Evolutionary conservation across 176 grass and related monocot species (phyloP), one percentile per base, ranked within the genome.

Genomic region (Oryza meyeriana): DNA sequence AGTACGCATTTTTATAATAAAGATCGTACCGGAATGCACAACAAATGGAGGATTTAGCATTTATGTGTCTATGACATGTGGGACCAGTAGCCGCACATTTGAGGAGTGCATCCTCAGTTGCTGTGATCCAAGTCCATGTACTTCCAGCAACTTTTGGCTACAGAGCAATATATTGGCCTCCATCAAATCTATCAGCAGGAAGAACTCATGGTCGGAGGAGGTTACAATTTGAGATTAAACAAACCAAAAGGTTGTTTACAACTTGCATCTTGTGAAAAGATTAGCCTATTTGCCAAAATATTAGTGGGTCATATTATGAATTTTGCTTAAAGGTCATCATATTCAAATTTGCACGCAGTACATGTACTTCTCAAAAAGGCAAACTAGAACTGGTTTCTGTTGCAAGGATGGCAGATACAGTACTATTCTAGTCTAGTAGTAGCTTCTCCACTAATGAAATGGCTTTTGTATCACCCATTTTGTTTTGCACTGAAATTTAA

Each of bases 361-460:
- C 64, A 65, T 77, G 77, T 72, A 82, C 82, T 85, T 78, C 38
- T 7, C 33, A 28, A 1, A 90, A 90, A 61, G 44, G 57, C 32
- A 42, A 77, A 6, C 61, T 20, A 25, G 66, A 78, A 83, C 36
- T 72, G 67, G 78, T 82, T 89, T 89, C 78, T 61, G 66, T 3
- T 78, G 79, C 83, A 67, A 82, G 77, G 22, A 75, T 77, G 71
- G 72, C 33, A 25, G 78, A 61, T 73, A 18, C 27, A 34, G 24
- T 65, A 16, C 13, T 29, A 25, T 31, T 30, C 34, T 75, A 67
- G 70, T 61, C 41, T 61, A 86, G 48, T 22, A 52, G 73, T 40
- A 48, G 45, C 73, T 20, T 83, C 67, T 50, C 83, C 83, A 86
- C 74, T 66, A 10, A 50, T 78, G 57, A 18, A 27, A 36, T 67